A percentile compares a stretch with the other conserved stretches of the same genome.
These are phyloP conservation scores for Dothidotthia symphoricarpi DNA, from an alignment of 2,329 filamentous ascomycete genomes.

Conservation along the genomic window DNA sequence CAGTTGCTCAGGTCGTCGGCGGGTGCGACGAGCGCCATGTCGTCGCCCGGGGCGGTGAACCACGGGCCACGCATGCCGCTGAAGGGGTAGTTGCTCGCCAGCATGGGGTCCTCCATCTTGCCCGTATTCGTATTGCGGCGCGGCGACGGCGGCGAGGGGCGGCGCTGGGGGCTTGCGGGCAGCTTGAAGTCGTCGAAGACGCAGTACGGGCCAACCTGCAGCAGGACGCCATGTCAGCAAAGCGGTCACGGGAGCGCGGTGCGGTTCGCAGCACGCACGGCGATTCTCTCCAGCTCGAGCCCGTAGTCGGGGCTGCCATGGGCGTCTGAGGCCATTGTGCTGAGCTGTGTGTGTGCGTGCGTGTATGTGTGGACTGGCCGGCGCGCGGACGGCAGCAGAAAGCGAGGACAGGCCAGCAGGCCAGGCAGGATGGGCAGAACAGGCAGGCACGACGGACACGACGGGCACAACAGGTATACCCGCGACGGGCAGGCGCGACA, in stretches of 20 bases:
- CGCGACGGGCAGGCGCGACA: too few species aligned
- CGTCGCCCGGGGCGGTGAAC: constrained; percentile 36
- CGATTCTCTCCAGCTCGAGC: constrained; percentile 40
- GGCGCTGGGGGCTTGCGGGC: constrained; percentile 18
- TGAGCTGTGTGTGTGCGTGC: too few species aligned
- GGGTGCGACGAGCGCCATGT: constrained; percentile 32
- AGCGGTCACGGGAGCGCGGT: constrained; percentile 3
- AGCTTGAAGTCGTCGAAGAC: constrained; percentile 39
- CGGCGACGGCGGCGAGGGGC: constrained; percentile 10
- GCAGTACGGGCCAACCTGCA: constrained; percentile 42
- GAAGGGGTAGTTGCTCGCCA: constrained; percentile 38
- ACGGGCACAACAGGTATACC: too few species aligned
- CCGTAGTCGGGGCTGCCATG: constrained; percentile 34
- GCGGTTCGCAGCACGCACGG: constrained; percentile 33
- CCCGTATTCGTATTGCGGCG: constrained; percentile 7
- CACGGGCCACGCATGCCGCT: constrained; percentile 34
- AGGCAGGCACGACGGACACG: too few species aligned
- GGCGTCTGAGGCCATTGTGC: constrained; percentile 24
- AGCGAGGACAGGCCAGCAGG: too few species aligned
- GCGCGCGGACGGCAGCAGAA: too few species aligned
- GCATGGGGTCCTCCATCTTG: constrained; percentile 38
- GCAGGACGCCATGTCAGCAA: constrained; percentile 26
- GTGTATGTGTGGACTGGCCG: too few species aligned
- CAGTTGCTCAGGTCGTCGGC: constrained; percentile 40
- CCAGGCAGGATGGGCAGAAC: too few species aligned